These are phyloP conservation scores for Laburnicola sp. DNA, from an alignment of 2,329 filamentous ascomycete genomes.

Conservation along the genomic window DNA sequence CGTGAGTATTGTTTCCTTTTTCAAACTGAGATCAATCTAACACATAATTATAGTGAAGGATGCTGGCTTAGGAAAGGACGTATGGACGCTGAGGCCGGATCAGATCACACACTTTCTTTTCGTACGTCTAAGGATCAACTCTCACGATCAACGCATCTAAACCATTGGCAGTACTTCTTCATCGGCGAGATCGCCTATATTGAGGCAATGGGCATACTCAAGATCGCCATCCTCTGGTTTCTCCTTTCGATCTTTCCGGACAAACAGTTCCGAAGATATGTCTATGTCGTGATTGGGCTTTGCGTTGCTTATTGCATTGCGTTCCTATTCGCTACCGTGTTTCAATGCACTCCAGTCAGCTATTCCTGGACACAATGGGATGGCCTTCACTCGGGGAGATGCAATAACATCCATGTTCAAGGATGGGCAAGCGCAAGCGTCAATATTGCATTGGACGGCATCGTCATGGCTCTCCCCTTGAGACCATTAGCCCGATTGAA, in stretches of 20 bases:
- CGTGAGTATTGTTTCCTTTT: too few species aligned
- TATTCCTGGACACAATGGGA: slow-evolving; percentile 53
- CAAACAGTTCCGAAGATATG: slow-evolving; percentile 27
- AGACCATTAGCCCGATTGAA: slow-evolving; percentile 35
- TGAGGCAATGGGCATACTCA: slow-evolving; percentile 30
- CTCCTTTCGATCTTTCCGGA: slow-evolving; percentile 41
- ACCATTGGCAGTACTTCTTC: slow-evolving; percentile 15
- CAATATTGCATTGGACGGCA: slow-evolving; percentile 37
- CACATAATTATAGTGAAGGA: slow-evolving; percentile 24
- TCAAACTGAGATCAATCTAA: too few species aligned
- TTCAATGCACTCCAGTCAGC: slow-evolving; percentile 55
- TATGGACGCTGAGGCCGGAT: slow-evolving; percentile 52
- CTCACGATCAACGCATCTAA: too few species aligned
- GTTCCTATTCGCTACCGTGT: slow-evolving; percentile 54
- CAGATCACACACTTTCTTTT: slow-evolving; percentile 51
- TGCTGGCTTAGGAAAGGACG: slow-evolving; percentile 54
- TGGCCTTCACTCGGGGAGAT: slow-evolving; percentile 28
- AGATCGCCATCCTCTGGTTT: slow-evolving; percentile 43
- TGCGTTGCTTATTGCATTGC: slow-evolving; percentile 37
- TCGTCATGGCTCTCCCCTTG: slow-evolving; percentile 39
- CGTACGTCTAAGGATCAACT: too few species aligned
- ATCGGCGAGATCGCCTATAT: slow-evolving; percentile 41
- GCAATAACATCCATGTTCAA: slow-evolving; percentile 40
- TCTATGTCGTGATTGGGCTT: slow-evolving; percentile 33
- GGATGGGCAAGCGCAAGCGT: slow-evolving; percentile 35